phyloP scores from a whole-genome alignment of 352 stramenopile genomes.

The Phytophthora tubulina region DNA sequence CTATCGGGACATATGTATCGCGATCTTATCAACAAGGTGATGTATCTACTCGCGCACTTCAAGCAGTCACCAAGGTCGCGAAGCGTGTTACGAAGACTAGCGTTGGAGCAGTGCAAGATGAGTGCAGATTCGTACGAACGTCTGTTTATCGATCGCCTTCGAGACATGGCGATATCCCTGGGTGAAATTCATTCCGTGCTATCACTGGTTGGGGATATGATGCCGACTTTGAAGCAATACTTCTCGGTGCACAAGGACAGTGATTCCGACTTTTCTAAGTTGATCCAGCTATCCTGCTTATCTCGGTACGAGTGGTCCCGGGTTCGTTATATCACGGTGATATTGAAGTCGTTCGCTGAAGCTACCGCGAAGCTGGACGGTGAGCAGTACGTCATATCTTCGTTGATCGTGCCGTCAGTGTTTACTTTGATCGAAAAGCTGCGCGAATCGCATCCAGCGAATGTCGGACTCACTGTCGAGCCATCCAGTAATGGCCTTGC shows the following conservation, averaged over 20 bases:
- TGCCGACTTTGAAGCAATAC: constrained; percentile 64
- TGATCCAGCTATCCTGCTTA: constrained; percentile 72
- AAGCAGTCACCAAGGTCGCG: constrained; percentile 65
- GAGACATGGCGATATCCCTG: constrained; percentile 52
- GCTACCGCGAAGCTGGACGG: constrained; percentile 65
- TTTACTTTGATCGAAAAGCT: constrained; percentile 78
- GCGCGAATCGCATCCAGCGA: constrained; percentile 33
- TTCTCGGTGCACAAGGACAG: constrained; percentile 70
- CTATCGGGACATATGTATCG: constrained; percentile 74
- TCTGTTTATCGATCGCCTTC: constrained; percentile 56
- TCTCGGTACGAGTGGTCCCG: constrained; percentile 79
- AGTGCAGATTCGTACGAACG: constrained; percentile 47
- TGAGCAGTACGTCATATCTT: constrained; percentile 70
- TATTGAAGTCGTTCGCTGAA: constrained; percentile 78
- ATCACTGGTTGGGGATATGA: constrained; percentile 59
- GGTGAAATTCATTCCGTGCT: constrained; percentile 63
- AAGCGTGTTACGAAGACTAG: constrained; percentile 53
- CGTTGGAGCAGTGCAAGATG: constrained; percentile 63
- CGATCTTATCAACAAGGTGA: constrained; percentile 72
- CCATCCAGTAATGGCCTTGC: constrained; percentile 17
- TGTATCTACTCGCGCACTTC: constrained; percentile 74
- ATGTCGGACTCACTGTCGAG: constrained; percentile 8
- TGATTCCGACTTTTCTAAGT: constrained; percentile 71
- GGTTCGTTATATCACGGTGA: constrained; percentile 62
- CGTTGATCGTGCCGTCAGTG: constrained; percentile 73